Percentiles rank a stretch among this genome's conserved stretches.
These are phyloP conservation scores for Suillus subalutaceus DNA, from an alignment of 768 basidiomycete species.

Conservation along the genomic window DNA sequence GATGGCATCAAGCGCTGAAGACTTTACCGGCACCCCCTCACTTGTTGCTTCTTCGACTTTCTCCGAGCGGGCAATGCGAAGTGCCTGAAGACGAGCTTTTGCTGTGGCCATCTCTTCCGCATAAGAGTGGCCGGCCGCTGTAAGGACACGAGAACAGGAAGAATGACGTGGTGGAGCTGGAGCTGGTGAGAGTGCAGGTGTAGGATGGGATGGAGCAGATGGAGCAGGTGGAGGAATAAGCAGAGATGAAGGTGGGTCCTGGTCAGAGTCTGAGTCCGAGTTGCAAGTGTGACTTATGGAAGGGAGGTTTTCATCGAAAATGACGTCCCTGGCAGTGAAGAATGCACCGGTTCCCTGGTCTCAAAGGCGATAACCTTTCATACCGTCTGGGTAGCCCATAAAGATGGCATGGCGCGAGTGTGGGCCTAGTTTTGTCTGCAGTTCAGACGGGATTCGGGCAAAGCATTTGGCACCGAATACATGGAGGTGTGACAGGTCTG, in stretches of 20 bases:
- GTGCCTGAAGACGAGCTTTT: too few species aligned
- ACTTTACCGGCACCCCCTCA: too few species aligned
- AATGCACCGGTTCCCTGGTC: conserved; percentile 6
- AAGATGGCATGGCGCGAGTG: conserved; percentile 15
- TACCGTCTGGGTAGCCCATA: conserved; percentile 4
- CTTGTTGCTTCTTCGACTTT: too few species aligned
- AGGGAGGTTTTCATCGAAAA: neutral
- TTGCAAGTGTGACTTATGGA: neutral
- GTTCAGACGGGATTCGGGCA: conserved; percentile 13
- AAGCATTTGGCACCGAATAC: conserved; percentile 22
- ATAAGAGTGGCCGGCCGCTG: too few species aligned
- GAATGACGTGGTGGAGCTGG: too few species aligned
- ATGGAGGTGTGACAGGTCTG: conserved; percentile 5
- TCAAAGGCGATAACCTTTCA: conserved; percentile 17
- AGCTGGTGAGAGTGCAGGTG: too few species aligned
- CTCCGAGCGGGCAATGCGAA: too few species aligned
- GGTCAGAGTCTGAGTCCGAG: neutral
- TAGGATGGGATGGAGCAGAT: too few species aligned
- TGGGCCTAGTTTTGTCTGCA: conserved; percentile 4
- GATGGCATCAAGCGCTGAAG: too few species aligned
- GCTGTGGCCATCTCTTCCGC: too few species aligned
- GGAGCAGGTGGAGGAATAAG: too few species aligned
- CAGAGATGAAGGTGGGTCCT: neutral
- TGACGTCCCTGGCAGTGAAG: conserved; percentile 5
- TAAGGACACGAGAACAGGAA: too few species aligned